Evolutionary conservation across 1,284 basidiomycete genomes (phyloP), one percentile per base, ranked within the genome.

Genomic region (Boletus sp.): DNA sequence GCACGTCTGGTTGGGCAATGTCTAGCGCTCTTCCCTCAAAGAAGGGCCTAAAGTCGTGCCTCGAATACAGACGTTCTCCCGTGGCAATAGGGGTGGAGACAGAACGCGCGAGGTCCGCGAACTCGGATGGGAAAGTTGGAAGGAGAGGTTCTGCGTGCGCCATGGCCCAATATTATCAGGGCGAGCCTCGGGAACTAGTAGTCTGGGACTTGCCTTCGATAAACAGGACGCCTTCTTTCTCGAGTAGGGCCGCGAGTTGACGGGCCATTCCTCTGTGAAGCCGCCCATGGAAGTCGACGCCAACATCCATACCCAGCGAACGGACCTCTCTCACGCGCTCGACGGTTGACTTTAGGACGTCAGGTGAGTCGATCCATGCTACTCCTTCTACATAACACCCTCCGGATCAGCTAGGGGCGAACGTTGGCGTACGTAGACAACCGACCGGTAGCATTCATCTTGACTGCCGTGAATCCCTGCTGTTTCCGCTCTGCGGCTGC

Each of bases 211-310:
- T 59, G 77, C 83, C 82, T 77, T 92, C 88, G 64, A 91, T 89
- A 71, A 91, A 92, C 20, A 92, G 71, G 0, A 88, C 86, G 35
- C 80, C 77, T 55, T 85, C 78, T 8, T 84, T 84, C 62, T 89
- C 88, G 6, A 92, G 78, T 4, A 83, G 73, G 58, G 79, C 81
- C 5, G 85, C 88, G 13, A 92, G 80, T 68, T 90, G 89, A 68
- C 86, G 90, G n/a, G 88, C 87, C 81, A 91, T 88, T 8, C 84
- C 80, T 64, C 88, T 88, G 71, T 91, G 88, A 27, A 91, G 76
- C 18, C 85, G 76, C 27, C 85, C 84, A 61, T 84, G 84, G 67
- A 86, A 86, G 61, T 85, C 83, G 20, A 85, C 71, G 11, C 80
- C 82, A 9, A 88, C 88, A 64, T 91, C 88, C 51, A 91, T 70